Evolutionary conservation across 1,284 basidiomycete genomes (phyloP).

Genomic region (Puccinia triticina): DNA sequence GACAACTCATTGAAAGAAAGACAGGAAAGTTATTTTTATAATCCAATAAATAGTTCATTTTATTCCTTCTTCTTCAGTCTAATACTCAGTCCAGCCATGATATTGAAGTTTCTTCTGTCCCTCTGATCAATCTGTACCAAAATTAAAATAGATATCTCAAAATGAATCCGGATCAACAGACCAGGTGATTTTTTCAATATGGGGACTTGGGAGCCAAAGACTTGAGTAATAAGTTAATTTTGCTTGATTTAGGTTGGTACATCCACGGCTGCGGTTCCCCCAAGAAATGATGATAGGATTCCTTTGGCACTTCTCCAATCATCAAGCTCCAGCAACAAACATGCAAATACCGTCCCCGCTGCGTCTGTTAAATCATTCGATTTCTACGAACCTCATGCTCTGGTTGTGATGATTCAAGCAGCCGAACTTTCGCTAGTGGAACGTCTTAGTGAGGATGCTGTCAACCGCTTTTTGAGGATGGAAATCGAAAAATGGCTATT

Average conservation of each 20-base stretch:
- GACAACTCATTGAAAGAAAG: background rate
- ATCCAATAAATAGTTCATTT: too few species aligned
- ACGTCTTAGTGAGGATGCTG: constrained; percentile 7
- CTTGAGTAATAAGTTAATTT: too few species aligned
- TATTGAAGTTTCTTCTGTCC: constrained; percentile 9
- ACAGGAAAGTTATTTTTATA: background rate
- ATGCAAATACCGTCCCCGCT: too few species aligned
- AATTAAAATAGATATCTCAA: too few species aligned
- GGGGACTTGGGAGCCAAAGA: too few species aligned
- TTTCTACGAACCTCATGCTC: constrained; percentile 8
- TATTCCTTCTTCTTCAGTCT: background rate
- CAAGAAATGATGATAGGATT: too few species aligned
- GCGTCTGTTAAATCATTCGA: background rate
- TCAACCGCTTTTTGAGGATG: constrained; percentile 26
- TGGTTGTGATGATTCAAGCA: constrained; percentile 26
- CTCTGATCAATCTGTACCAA: background rate
- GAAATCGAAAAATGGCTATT: constrained; percentile 1
- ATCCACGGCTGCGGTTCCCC: too few species aligned
- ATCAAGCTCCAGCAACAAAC: background rate
- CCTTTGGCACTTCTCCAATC: background rate
- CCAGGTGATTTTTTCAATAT: too few species aligned
- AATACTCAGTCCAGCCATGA: background rate
- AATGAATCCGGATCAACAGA: too few species aligned
- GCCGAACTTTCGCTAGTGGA: constrained; percentile 1
- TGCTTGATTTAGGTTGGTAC: too few species aligned